Evolutionary conservation across 2,329 filamentous ascomycete species (phyloP).

Genomic region (Periconia macrospinosa): DNA sequence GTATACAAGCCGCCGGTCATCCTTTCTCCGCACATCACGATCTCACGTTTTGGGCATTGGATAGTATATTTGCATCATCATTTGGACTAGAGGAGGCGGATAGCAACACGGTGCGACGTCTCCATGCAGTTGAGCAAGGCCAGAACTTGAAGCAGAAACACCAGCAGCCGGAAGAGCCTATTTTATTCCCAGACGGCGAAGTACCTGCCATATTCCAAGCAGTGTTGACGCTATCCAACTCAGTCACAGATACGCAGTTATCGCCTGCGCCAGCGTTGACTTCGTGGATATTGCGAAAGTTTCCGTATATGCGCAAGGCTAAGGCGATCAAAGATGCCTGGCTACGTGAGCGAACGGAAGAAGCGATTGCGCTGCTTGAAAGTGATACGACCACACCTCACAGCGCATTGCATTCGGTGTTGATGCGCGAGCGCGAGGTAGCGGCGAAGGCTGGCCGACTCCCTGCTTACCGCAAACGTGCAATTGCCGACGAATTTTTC

Average conservation of each 20-base stretch:
- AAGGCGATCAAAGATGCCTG: constrained; percentile 6
- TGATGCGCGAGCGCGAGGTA: constrained; percentile 5
- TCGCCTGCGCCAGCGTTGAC: constrained; percentile 6
- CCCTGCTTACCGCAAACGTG: constrained; percentile 3
- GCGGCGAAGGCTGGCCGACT: constrained; percentile 9
- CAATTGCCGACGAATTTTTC: constrained; percentile 10
- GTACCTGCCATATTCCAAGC: constrained; percentile 4
- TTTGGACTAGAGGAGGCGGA: background rate
- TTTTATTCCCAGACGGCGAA: background rate
- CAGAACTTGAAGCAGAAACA: background rate
- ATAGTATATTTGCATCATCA: constrained; percentile 8
- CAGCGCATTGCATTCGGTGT: constrained; percentile 8
- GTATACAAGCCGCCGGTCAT: constrained; percentile 25
- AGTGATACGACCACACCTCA: background rate
- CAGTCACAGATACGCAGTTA: constrained; percentile 2
- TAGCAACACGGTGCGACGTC: background rate
- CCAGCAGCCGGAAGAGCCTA: background rate
- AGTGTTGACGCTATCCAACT: constrained; percentile 6
- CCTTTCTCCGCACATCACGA: constrained; percentile 35
- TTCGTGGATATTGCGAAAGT: constrained; percentile 6
- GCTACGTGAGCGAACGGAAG: constrained; percentile 1
- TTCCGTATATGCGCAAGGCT: constrained; percentile 6
- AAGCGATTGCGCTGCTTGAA: background rate
- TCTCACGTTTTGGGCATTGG: constrained; percentile 17
- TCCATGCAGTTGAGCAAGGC: background rate